These are phyloP conservation scores for Penicillium verrucosum DNA, from an alignment of 2,329 filamentous ascomycete genomes.

Conservation along the genomic window DNA sequence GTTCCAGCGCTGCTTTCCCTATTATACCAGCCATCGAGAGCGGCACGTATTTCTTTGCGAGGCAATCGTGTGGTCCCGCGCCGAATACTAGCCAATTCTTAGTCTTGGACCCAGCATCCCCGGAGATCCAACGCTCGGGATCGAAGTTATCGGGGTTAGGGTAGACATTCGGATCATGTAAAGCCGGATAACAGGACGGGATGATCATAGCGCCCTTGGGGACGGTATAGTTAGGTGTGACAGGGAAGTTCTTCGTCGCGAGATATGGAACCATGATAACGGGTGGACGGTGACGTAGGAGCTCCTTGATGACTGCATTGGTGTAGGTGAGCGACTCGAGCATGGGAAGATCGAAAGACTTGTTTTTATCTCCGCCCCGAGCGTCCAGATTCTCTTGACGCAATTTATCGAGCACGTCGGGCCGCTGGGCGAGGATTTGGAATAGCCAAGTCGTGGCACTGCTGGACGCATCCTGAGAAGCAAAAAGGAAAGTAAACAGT, in stretches of 20 bases:
- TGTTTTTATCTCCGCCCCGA: conserved; percentile 43
- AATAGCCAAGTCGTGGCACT: conserved; percentile 55
- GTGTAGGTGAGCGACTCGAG: conserved; percentile 52
- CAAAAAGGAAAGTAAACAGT: conserved; percentile 54
- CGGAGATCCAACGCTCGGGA: conserved; percentile 53
- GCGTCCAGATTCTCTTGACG: conserved; percentile 49
- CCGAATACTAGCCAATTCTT: conserved; percentile 57
- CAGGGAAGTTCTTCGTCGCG: conserved; percentile 48
- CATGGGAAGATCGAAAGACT: conserved; percentile 46
- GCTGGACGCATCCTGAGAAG: conserved; percentile 54
- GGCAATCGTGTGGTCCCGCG: conserved; percentile 50
- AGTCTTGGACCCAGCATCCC: conserved; percentile 50
- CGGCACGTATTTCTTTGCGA: conserved; percentile 51
- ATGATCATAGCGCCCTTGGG: conserved; percentile 51
- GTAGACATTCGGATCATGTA: conserved; percentile 51
- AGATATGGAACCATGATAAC: conserved; percentile 56
- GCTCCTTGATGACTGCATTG: conserved; percentile 53
- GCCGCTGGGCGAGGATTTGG: conserved; percentile 51
- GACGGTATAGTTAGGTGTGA: conserved; percentile 49
- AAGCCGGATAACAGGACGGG: conserved; percentile 52
- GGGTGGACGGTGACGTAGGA: conserved; percentile 52
- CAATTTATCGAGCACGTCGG: conserved; percentile 48
- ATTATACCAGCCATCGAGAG: conserved; percentile 53
- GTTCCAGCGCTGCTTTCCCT: conserved; percentile 50
- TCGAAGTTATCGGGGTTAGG: conserved; percentile 49